Percentiles rank a stretch among this genome's conserved stretches.
phyloP scores from a whole-genome alignment of 306 rosid species.

The Lotus japonicus region DNA sequence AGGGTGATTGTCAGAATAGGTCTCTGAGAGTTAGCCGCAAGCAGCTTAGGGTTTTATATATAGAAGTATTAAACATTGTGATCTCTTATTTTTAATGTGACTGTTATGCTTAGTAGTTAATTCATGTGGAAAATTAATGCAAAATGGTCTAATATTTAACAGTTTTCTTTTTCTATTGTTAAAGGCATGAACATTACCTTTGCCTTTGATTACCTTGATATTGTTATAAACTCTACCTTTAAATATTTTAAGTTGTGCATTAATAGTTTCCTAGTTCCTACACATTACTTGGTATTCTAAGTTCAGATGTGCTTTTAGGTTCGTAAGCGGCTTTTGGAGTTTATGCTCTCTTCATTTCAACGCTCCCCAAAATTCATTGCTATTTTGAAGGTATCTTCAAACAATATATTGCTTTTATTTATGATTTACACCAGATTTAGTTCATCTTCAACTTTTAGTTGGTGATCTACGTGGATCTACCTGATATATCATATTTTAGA shows the following conservation, averaged over 20 bases:
- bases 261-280: background rate
- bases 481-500: background rate
- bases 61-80: background rate
- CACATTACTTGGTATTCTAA: slow-evolving; percentile 1
- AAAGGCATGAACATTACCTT: background rate
- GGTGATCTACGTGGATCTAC: background rate
- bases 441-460: slow-evolving; percentile 6
- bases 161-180: slow-evolving; percentile 1
- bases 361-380: slow-evolving; percentile 77
- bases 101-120: background rate
- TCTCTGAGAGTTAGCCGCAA: background rate
- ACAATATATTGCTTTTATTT: slow-evolving; percentile 1
- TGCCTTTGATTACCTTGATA: background rate
- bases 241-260: background rate
- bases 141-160: background rate
- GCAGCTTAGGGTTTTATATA: background rate
- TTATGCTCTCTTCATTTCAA: slow-evolving; percentile 86
- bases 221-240: background rate
- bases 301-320: slow-evolving; percentile 44
- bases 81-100: background rate
- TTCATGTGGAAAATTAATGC: slow-evolving; percentile 6
- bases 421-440: background rate
- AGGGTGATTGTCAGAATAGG: background rate
- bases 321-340: slow-evolving; percentile 76
- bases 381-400: slow-evolving; percentile 65